phyloP scores from a whole-genome alignment of 768 basidiomycete genomes.

The Boletus vermiculosoides region DNA sequence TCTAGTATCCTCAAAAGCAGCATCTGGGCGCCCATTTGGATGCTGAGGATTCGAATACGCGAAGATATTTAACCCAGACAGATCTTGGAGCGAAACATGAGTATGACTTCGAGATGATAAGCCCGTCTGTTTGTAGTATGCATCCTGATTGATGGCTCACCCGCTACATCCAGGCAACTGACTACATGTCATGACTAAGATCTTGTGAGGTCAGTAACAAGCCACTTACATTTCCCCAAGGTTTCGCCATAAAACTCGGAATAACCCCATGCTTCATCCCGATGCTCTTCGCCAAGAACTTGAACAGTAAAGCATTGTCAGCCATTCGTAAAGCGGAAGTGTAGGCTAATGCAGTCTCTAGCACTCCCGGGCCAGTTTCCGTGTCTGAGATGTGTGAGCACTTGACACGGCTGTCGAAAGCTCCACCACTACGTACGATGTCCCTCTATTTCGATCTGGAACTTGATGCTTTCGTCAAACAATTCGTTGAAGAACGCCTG shows the following conservation, averaged over 20 bases:
- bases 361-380: slow-evolving; percentile 88
- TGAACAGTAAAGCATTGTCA: slow-evolving; percentile 91
- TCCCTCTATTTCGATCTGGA: slow-evolving; percentile 81
- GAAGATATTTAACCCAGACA: slow-evolving; percentile 74
- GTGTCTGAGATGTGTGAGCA: slow-evolving; percentile 55
- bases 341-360: slow-evolving; percentile 86
- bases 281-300: slow-evolving; percentile 86
- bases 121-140: not conserved
- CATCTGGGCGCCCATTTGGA: slow-evolving; percentile 61
- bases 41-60: slow-evolving; percentile 63
- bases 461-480: slow-evolving; percentile 70
- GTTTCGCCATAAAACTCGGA: slow-evolving; percentile 99
- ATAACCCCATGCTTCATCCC: slow-evolving; percentile 87
- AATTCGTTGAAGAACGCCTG: slow-evolving; percentile 86
- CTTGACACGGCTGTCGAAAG: not conserved
- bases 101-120: slow-evolving; percentile 59
- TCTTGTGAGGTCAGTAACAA: not conserved
- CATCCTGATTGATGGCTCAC: slow-evolving; percentile 38
- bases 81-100: slow-evolving; percentile 82
- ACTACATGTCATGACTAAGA: slow-evolving; percentile 3
- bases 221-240: slow-evolving; percentile 80
- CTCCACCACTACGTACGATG: slow-evolving; percentile 56
- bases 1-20: slow-evolving; percentile 78
- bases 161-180: slow-evolving; percentile 96
- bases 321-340: slow-evolving; percentile 78